Evolutionary conservation across 73 alveolate genomes (phyloP).

Genomic region (Paramecium primaurelia): DNA sequence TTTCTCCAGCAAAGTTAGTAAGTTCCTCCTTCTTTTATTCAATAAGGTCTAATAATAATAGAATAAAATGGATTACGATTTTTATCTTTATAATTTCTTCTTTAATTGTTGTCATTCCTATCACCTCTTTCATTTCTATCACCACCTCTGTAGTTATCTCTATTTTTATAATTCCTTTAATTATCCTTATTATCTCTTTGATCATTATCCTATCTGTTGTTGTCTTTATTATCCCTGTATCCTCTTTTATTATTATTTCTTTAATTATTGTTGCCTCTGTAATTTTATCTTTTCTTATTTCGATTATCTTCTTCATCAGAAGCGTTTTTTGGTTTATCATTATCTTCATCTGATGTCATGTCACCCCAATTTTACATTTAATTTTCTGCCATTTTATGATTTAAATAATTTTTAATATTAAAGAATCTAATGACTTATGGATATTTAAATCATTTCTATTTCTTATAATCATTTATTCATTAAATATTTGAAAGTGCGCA

Average conservation of each 20-base stretch:
- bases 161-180: background rate
- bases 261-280: background rate
- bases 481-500: background rate
- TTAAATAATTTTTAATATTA: slow-evolving; percentile 5
- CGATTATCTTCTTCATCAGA: background rate
- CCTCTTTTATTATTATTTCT: background rate
- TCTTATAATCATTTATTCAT: background rate
- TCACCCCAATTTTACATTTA: background rate
- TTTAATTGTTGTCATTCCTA: background rate
- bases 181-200: background rate
- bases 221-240: background rate
- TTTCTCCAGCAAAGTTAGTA: background rate
- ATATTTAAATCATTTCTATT: background rate
- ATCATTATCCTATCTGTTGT: background rate
- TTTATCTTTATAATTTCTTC: background rate
- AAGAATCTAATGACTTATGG: background rate
- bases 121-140: background rate
- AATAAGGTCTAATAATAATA: background rate
- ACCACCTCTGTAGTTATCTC: background rate
- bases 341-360: background rate
- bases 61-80: background rate
- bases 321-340: background rate
- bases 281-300: background rate
- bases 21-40: background rate
- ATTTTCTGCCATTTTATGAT: background rate